Evolutionary conservation across 331 rosid species (phyloP).

Genomic region (Stylosanthes scabra): DNA sequence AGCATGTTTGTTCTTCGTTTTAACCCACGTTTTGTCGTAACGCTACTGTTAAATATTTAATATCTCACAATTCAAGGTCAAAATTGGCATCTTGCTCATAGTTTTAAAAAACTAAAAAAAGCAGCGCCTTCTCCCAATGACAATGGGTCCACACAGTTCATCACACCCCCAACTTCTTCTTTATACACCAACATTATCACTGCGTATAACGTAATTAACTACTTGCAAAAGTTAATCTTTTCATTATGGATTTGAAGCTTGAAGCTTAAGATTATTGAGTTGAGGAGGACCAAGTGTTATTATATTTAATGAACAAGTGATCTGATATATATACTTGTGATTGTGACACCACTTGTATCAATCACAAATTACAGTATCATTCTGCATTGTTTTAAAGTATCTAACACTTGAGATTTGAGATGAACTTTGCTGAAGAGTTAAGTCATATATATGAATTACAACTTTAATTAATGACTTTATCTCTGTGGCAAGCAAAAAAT

Average conservation of each 20-base stretch:
- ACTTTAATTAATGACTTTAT: background rate
- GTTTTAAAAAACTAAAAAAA: no score
- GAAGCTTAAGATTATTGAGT: no score
- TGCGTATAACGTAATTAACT: no score
- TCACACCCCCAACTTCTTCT: no score
- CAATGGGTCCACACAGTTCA: no score
- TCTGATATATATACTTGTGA: background rate
- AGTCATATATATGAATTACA: slow-evolving; percentile 9
- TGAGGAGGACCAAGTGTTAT: background rate
- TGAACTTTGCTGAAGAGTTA: slow-evolving; percentile 19
- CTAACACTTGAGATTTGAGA: background rate
- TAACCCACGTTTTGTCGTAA: background rate
- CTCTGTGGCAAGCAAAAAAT: slow-evolving; percentile 26
- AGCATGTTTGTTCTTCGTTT: slow-evolving; percentile 2
- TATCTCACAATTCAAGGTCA: background rate
- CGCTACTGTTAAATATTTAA: background rate
- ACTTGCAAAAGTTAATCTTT: no score
- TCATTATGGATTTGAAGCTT: no score
- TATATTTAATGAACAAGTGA: background rate
- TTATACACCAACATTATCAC: no score
- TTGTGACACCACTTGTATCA: background rate
- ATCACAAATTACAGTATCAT: background rate
- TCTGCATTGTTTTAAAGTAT: background rate
- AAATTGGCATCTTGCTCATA: background rate
- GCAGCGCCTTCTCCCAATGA: background rate